These are phyloP conservation scores for Penicillium bovifimosum DNA, from an alignment of 495 filamentous ascomycete genomes.

Conservation along the genomic window DNA sequence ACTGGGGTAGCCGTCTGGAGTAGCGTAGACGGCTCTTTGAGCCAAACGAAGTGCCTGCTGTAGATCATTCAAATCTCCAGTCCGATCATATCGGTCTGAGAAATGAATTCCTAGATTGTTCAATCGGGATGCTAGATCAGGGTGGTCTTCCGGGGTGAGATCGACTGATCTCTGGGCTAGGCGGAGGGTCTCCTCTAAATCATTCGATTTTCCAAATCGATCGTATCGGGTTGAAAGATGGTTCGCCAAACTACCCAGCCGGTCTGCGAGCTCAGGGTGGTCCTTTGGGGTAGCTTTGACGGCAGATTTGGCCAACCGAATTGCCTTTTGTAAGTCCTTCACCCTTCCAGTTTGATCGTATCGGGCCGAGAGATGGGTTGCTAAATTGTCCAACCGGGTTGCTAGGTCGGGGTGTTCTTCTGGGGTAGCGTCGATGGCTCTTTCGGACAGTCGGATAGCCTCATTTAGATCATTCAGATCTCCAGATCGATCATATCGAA, in stretches of 20 bases:
- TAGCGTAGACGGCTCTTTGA: not conserved
- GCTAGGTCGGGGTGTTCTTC: not conserved
- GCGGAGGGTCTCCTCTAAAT: not conserved
- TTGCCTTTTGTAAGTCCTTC: not conserved
- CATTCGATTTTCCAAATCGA: not conserved
- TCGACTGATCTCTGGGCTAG: not conserved
- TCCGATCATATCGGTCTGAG: not conserved
- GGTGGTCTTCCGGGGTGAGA: not conserved
- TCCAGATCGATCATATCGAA: not conserved
- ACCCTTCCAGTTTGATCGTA: not conserved
- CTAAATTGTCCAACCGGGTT: not conserved
- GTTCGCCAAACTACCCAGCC: not conserved
- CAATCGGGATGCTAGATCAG: not conserved
- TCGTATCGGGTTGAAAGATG: not conserved
- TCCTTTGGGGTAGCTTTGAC: constrained; percentile 1
- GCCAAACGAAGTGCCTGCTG: not conserved
- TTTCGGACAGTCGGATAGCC: not conserved
- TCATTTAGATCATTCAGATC: not conserved
- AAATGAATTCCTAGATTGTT: not conserved
- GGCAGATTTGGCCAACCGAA: not conserved
- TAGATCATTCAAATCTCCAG: not conserved
- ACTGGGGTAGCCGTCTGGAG: not conserved
- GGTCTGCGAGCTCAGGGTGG: not conserved
- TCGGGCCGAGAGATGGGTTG: not conserved
- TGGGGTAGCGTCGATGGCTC: not conserved